phyloP scores from a whole-genome alignment of 768 basidiomycete genomes.

The Galerina sulciceps region DNA sequence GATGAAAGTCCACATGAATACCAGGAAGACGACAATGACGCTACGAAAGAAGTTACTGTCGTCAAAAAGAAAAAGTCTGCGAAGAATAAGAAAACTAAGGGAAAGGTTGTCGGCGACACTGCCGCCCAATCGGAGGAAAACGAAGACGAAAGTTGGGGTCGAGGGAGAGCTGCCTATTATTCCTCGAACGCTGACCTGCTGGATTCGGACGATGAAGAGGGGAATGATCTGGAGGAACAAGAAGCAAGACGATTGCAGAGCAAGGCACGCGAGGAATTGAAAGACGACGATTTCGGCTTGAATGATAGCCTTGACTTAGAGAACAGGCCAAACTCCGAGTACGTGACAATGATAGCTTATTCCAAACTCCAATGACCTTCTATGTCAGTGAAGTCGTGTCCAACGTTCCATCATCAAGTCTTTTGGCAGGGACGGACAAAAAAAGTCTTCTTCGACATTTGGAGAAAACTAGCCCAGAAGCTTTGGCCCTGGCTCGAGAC shows the following conservation, averaged over 20 bases:
- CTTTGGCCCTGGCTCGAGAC: constrained; percentile 80
- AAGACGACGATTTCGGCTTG: constrained; percentile 85
- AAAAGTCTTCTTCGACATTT: constrained; percentile 64
- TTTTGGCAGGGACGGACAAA: constrained; percentile 57
- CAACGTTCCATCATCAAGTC: constrained; percentile 34
- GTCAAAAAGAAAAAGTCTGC: constrained; percentile 31
- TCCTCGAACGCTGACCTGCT: constrained; percentile 81
- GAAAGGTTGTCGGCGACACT: constrained; percentile 30
- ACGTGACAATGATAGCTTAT: constrained; percentile 18
- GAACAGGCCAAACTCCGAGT: constrained; percentile 35
- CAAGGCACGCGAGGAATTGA: constrained; percentile 72
- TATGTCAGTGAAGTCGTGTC: constrained; percentile 35
- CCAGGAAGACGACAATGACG: constrained; percentile 29
- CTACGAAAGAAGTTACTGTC: constrained; percentile 33
- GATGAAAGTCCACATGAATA: constrained; percentile 45
- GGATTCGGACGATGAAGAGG: constrained; percentile 89
- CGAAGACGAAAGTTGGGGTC: constrained; percentile 82
- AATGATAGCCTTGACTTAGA: constrained; percentile 56
- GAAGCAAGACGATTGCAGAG: constrained; percentile 82
- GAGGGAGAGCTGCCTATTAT: constrained; percentile 80
- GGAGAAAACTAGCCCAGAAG: constrained; percentile 77
- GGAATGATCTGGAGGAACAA: constrained; percentile 84
- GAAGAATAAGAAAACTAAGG: constrained; percentile 28
- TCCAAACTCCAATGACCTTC: background rate
- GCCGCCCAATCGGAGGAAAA: constrained; percentile 44